Conservation (phyloP, 345 rosid genomes). For the Syzygium oleosum region DNA sequence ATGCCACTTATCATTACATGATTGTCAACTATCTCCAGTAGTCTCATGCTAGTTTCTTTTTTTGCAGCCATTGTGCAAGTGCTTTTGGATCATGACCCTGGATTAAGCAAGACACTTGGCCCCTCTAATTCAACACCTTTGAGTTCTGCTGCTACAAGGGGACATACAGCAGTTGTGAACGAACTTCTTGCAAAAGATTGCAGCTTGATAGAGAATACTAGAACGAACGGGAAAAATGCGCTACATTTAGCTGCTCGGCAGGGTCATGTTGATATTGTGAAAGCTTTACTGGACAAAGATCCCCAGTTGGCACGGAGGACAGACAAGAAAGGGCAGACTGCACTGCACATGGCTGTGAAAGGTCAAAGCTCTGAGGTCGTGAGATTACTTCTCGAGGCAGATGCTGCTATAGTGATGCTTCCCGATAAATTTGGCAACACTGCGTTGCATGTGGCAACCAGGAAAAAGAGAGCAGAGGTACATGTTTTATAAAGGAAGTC, state of each 20-base stretch:
- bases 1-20: background rate
- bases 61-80: conserved; percentile 11
- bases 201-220: conserved; percentile 9
- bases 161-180: conserved; percentile 12
- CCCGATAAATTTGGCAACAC: conserved; percentile 15
- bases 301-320: conserved; percentile 14
- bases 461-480: conserved; percentile 17
- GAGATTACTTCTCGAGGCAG: conserved; percentile 9
- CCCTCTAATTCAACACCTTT: conserved; percentile 8
- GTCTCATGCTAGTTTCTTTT: background rate
- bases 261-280: conserved; percentile 15
- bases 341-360: conserved; percentile 21
- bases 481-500: background rate
- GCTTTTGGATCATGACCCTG: conserved; percentile 7
- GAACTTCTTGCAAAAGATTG: conserved; percentile 8
- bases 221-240: conserved; percentile 12
- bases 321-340: conserved; percentile 18
- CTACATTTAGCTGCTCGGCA: conserved; percentile 16
- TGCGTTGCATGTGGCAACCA: conserved; percentile 15
- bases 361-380: conserved; percentile 15
- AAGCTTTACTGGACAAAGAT: conserved; percentile 12
- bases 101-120: conserved; percentile 11
- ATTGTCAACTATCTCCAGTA: background rate
- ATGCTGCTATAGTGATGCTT: conserved; percentile 18
- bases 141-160: conserved; percentile 10